A percentile compares a stretch with the other conserved stretches of the same genome.
phyloP scores from a whole-genome alignment of 2,329 filamentous ascomycete species.

The Aspergillus texensis region DNA sequence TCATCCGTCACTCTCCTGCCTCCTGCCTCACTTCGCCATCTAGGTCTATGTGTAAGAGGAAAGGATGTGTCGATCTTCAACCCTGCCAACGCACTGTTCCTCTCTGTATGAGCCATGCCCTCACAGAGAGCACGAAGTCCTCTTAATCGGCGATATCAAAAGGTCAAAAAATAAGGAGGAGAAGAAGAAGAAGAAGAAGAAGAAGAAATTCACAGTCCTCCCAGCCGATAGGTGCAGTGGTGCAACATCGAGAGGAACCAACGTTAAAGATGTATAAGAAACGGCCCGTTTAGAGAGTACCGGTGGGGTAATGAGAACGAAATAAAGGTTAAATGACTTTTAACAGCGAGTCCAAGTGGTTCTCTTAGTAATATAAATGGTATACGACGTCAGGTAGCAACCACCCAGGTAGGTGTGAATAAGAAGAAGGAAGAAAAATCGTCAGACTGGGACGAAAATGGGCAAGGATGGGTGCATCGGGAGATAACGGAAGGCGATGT shows the following conservation, averaged over 20 bases:
- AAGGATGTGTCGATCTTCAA: conserved; percentile 46
- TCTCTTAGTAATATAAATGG: conserved; percentile 2
- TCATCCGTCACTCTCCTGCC: conserved; percentile 27
- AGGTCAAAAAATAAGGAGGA: background rate
- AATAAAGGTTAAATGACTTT: background rate
- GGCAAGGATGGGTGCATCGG: conserved; percentile 18
- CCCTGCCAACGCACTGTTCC: conserved; percentile 33
- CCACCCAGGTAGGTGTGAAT: background rate
- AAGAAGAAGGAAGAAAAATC: conserved; percentile 7
- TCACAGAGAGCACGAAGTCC: conserved; percentile 25
- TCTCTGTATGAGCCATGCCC: conserved; percentile 44
- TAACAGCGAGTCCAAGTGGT: background rate
- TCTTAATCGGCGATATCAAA: background rate
- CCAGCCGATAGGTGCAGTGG: background rate
- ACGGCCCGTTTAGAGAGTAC: background rate
- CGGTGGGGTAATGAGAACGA: background rate
- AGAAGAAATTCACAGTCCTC: background rate
- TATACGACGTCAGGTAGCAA: conserved; percentile 1
- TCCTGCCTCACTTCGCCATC: conserved; percentile 30
- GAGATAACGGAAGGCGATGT: conserved; percentile 11
- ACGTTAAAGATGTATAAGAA: background rate
- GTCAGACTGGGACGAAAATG: conserved; percentile 13
- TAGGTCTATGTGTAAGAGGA: conserved; percentile 26
- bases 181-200: background rate
- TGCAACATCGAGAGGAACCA: background rate